These are phyloP conservation scores for Exophiala aquamarina DNA, from an alignment of 2,329 filamentous ascomycete genomes.

Conservation along the genomic window DNA sequence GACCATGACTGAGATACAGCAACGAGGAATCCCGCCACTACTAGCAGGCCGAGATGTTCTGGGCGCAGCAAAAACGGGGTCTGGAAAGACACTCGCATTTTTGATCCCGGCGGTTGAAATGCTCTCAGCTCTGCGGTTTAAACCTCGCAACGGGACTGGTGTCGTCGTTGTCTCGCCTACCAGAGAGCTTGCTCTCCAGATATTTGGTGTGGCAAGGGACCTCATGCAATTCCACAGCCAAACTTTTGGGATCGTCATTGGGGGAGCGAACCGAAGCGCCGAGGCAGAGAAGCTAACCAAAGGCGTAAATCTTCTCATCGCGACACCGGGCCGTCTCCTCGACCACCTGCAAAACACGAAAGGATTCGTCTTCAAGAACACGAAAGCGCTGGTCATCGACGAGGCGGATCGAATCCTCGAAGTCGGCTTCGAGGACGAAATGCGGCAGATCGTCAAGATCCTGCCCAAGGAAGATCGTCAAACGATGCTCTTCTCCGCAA, in stretches of 20 bases:
- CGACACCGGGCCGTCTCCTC: conserved; percentile 86
- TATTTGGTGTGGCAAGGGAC: conserved; percentile 91
- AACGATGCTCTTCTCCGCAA: conserved; percentile 98
- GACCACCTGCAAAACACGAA: conserved; percentile 94
- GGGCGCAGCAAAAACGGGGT: conserved; percentile 93
- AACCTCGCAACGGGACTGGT: conserved; percentile 89
- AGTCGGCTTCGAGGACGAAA: conserved; percentile 95
- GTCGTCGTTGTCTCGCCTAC: conserved; percentile 92
- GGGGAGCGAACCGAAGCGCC: conserved; percentile 84
- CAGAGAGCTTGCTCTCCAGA: conserved; percentile 89
- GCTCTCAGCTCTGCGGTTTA: conserved; percentile 85
- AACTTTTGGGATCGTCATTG: conserved; percentile 94
- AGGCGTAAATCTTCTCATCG: conserved; percentile 91
- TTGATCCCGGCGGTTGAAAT: conserved; percentile 93
- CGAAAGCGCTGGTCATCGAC: conserved; percentile 90
- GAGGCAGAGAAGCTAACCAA: conserved; percentile 93
- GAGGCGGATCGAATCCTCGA: conserved; percentile 96
- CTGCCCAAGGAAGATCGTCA: conserved; percentile 83
- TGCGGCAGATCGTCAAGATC: conserved; percentile 94
- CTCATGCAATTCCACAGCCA: conserved; percentile 92
- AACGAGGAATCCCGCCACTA: conserved; percentile 79
- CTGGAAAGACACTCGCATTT: conserved; percentile 93
- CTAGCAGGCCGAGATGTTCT: conserved; percentile 89
- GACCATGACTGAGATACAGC: conserved; percentile 94
- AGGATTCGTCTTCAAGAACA: conserved; percentile 86